Evolutionary conservation across 352 stramenopile species (phyloP), one percentile per base, ranked within the genome.

Genomic region (Globisporangium acanthophoron): DNA sequence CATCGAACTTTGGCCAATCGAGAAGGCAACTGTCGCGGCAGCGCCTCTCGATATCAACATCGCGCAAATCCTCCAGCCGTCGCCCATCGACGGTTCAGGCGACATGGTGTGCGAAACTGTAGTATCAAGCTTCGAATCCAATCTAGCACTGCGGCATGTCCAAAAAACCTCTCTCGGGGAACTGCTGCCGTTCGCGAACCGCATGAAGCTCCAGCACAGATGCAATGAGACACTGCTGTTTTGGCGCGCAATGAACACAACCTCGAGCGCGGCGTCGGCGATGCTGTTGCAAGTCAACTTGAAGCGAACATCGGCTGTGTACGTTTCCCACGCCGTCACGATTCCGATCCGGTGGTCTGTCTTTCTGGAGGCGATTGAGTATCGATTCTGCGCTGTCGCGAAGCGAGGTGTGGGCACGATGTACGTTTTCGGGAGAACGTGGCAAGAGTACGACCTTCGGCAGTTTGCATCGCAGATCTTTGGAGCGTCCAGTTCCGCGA

Each of bases 291-390:
- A 54, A 47, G 54, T 58, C 35, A 54, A 50, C 12, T 7, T 61
- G 47, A 59, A 65, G 39, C 24, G 40, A 13, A 21, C 5, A 11
- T 4, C 7, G 2, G 33, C 54, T 33, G 21, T 43, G 11, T 66
- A 45, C 43, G 18, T 61, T 35, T 44, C 47, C 3, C 45, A 58
- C 41, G 27, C n/a, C 13, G 31, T 43, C 12, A 56, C 48, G n/a
- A 31, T 77, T 6, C 61, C 69, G 9, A 47, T 72, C 6, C 51
- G 20, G 16, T 77, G 63, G 66, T 47, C 13, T 1, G 47, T 60
- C 44, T 29, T 27, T 29, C 44, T 4, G 1, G 44, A 4, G 1
- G 13, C 20, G 4, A 27, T 73, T 16, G 35, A 63, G 33, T 48
- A 64, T 16, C 45, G 33, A 15, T 57, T 65, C 27, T 76, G 69